Conservation (phyloP, 176 grass and related monocot species). For the Hordeum marinum region DNA sequence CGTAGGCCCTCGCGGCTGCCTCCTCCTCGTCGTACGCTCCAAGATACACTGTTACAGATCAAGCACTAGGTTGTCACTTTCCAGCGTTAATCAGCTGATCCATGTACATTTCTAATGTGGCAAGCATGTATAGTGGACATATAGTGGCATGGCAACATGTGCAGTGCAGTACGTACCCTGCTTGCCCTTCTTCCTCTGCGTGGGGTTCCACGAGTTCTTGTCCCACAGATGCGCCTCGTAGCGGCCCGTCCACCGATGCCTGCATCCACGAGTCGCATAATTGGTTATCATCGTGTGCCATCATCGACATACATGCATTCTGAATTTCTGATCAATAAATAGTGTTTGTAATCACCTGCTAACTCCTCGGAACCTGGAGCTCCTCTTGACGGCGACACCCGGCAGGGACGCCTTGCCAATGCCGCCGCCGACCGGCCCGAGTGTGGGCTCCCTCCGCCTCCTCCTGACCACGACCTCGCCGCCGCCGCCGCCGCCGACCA, state of each 20-base stretch:
- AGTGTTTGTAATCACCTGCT: constrained; percentile 28
- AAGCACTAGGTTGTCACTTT: not conserved
- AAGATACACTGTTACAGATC: constrained; percentile 41
- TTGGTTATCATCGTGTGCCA: too few relatives aligned
- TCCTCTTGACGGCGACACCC: constrained; percentile 49
- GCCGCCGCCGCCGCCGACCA: not conserved
- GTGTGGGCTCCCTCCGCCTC: constrained; percentile 31
- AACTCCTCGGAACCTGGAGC: constrained; percentile 65
- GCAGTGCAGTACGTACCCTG: too few relatives aligned
- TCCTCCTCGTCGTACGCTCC: constrained; percentile 73
- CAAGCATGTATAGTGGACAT: not conserved
- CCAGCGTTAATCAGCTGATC: not conserved
- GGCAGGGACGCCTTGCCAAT: constrained; percentile 18
- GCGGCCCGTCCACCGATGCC: constrained; percentile 65
- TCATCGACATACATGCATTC: too few relatives aligned
- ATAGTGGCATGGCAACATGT: not conserved
- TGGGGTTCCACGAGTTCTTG: constrained; percentile 64
- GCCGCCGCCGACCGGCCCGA: constrained; percentile 14
- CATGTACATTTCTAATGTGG: not conserved
- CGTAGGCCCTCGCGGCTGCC: constrained; percentile 63
- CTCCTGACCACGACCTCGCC: constrained; percentile 23
- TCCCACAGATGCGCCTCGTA: constrained; percentile 80
- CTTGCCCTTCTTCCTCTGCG: constrained; percentile 72
- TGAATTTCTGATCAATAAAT: too few relatives aligned
- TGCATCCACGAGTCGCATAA: not conserved